Percentiles rank a stretch among this genome's conserved stretches.
Conservation (phyloP, 805 yeast species). For the Priceomyces castillae region DNA sequence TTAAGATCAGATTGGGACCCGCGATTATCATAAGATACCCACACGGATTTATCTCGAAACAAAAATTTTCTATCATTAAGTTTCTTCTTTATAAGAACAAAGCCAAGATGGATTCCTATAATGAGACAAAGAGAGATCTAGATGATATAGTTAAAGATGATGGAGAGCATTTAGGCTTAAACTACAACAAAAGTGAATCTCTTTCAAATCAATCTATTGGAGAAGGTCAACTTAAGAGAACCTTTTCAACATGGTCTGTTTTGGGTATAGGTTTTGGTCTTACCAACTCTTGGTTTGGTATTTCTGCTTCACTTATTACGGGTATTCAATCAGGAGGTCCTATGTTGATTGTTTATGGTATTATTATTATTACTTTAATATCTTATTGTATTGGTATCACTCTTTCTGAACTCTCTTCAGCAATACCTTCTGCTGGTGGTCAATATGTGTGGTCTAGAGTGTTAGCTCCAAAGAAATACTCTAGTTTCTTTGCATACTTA, state of each 20-base stretch:
- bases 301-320: constrained; percentile 52
- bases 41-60: too few relatives aligned
- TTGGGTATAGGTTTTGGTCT: constrained; percentile 60
- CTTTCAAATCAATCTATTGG: constrained; percentile 2
- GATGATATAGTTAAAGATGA: background rate
- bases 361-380: constrained; percentile 47
- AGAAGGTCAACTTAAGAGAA: constrained; percentile 24
- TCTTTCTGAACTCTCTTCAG: constrained; percentile 51
- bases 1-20: too few relatives aligned
- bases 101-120: background rate
- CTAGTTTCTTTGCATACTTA: constrained; percentile 50
- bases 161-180: background rate
- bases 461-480: constrained; percentile 48
- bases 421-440: constrained; percentile 58
- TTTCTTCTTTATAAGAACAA: background rate
- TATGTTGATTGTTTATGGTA: constrained; percentile 54
- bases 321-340: constrained; percentile 62
- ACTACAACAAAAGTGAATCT: background rate
- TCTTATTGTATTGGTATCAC: constrained; percentile 49
- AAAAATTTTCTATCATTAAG: too few relatives aligned
- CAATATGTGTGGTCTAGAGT: constrained; percentile 59
- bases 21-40: too few relatives aligned
- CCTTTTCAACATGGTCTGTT: constrained; percentile 32
- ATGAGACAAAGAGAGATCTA: background rate
- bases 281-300: constrained; percentile 62